Evolutionary conservation across 179 eudicot species (phyloP), one percentile per base, ranked within the genome.

Genomic region (Camellia oleifera): DNA sequence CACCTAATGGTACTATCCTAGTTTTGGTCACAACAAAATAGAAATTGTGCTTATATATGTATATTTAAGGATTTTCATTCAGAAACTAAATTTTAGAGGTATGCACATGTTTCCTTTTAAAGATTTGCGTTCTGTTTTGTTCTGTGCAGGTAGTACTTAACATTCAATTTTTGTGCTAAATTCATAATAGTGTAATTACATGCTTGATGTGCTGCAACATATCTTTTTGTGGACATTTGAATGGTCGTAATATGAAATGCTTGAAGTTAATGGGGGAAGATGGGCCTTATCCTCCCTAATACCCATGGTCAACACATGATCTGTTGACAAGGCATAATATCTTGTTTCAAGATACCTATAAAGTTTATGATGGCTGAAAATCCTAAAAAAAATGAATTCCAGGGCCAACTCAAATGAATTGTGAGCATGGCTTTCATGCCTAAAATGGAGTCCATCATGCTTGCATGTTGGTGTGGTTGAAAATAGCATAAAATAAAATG

Each of bases 1-100:
- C 99, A 18, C 98, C 94, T 80, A 95, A 95, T 83, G 99, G 99
- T 95, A 32, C 40, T 32, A 68, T 17, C 69, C 72, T 26, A 14
- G 23, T 26, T 42, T 42, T 77, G n/a, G 11, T 78, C 60, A 23
- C 45, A 52, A 23, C 4, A 17, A 54, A 74, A 15, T 11, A 23
- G 56, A 78, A 40, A 0, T 67, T 13, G 6, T 54, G 20, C 60
- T 64, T 50, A 17, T 63, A 18, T 13, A 18, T n/a, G 13, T 45
- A 13, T 32, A 2, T 64, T 50, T 48, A 50, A 11, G 0, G 68
- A 53, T 44, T 67, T 66, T 12, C n/a, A 9, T 17, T 11, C 69
- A 17, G 52, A n/a, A 48, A 20, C 23, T 26, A 40, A 32, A 53
- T 72, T 60, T 66, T 14, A 84, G 80, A 86, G 99, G 98, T 92